These are phyloP conservation scores for Misopates orontium DNA, from an alignment of 257 asterid genomes.

Conservation along the genomic window DNA sequence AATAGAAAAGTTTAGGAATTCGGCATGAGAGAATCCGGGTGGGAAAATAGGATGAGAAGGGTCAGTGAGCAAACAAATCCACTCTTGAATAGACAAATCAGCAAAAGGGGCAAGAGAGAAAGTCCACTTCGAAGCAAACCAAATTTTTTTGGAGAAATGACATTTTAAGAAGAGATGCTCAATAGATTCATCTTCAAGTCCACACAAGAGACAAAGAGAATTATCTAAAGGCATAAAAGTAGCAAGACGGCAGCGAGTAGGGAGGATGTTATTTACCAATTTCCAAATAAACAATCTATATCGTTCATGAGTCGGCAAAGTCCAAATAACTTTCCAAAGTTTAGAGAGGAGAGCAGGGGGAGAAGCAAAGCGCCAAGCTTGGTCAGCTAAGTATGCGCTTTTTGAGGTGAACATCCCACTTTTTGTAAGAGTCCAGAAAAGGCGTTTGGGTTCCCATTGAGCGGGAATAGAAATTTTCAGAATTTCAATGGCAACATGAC, in stretches of 20 bases:
- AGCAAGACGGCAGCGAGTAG: background rate
- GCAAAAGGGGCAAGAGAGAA: background rate
- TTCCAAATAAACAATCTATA: background rate
- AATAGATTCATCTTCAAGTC: background rate
- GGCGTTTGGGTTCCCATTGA: background rate
- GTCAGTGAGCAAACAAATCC: no score
- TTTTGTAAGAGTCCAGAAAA: background rate
- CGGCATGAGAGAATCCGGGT: no score
- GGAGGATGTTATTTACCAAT: background rate
- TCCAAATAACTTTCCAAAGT: background rate
- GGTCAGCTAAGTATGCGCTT: background rate
- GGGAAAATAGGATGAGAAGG: no score
- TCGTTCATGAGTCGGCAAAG: background rate
- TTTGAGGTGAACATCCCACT: background rate
- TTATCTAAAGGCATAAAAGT: no score
- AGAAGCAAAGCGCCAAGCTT: background rate
- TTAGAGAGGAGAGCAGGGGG: background rate
- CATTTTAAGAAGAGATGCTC: background rate
- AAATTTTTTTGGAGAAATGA: no score
- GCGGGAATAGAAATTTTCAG: background rate
- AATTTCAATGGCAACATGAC: background rate
- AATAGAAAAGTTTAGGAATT: no score
- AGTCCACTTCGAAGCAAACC: background rate
- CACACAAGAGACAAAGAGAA: background rate
- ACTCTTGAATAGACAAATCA: no score